Evolutionary conservation across 495 filamentous ascomycete genomes (phyloP), one percentile per base, ranked within the genome.

Genomic region (Pyrenula aspistea): DNA sequence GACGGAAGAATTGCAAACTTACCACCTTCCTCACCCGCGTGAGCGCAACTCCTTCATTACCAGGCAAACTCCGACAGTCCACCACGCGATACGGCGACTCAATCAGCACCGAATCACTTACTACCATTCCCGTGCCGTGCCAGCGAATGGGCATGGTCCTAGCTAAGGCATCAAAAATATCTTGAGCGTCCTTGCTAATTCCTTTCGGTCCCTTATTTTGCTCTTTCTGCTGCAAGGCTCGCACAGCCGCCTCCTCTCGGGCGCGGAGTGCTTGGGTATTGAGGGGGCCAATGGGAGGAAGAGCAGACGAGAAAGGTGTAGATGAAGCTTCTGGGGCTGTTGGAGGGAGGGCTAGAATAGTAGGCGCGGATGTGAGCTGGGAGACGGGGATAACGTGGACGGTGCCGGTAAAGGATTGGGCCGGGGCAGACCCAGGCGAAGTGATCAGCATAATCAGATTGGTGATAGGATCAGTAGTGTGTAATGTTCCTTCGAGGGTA

Each of bases 301-400:
- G 58, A 1, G 70, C 71, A 61, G 70, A 68, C 15, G 73, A 63
- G 59, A 77, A 77, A 8, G 61, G 56, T 4, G 61, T 60, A 2
- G 73, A 72, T 12, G 69, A 65, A 10, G 70, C 61, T 25, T 71
- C 71, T 59, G 62, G 58, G 53, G 68, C 57, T 51, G 63, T 71
- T 36, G 62, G 56, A 48, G 69, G 53, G 31, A 71, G 61, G 10
- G 75, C 71, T 50, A 83, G 59, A 51, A 83, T 57, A 49, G 79
- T 72, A 4, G 31, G 31, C 59, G 83, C 82, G n/a, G 70, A 73
- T 56, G 83, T 76, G 61, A 88, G 78, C 53, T 79, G 77, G 23
- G 81, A 83, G 54, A 86, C 68, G 12, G 84, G 82, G 53, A 88
- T 70, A 56, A 86, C 74, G 51, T 79, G 82, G 64, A 83, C 84